Percentiles rank a stretch among this genome's conserved stretches.
Conservation (phyloP, 371 early-diverging fungal genomes). For the Choanephora cucurbitarum region DNA sequence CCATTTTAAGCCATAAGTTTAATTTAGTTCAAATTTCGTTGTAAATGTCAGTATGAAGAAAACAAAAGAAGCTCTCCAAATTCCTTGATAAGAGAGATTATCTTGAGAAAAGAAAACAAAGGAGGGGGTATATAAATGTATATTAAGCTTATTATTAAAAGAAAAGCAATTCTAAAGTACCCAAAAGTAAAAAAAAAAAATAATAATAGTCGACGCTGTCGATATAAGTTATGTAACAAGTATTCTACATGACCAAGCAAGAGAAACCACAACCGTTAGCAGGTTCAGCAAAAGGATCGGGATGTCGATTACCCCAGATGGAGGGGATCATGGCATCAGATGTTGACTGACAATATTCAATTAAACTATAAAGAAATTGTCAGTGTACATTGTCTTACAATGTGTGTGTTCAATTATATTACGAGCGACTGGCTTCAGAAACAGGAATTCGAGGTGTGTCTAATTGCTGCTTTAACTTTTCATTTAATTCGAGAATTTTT, state of each 20-base stretch:
- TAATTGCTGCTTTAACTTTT: slow-evolving; percentile 77
- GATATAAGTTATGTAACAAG: neutral
- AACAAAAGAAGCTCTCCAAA: too few relatives aligned
- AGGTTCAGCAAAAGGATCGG: slow-evolving; percentile 76
- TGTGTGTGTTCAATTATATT: too few relatives aligned
- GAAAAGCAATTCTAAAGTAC: neutral
- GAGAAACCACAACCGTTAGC: slow-evolving; percentile 47
- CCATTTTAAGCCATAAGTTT: too few relatives aligned
- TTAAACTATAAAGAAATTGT: slow-evolving; percentile 29
- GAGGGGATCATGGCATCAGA: slow-evolving; percentile 71
- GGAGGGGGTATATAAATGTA: neutral
- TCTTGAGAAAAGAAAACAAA: too few relatives aligned
- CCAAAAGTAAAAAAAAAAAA: neutral
- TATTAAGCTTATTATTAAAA: neutral
- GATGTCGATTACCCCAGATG: slow-evolving; percentile 77
- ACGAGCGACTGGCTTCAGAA: slow-evolving; percentile 66
- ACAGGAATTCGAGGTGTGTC: slow-evolving; percentile 80
- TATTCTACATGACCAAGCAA: slow-evolving; percentile 39
- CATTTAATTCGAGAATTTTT: slow-evolving; percentile 76
- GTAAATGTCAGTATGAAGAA: too few relatives aligned
- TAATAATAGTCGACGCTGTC: neutral
- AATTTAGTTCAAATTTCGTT: too few relatives aligned
- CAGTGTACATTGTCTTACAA: neutral
- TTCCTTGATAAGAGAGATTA: too few relatives aligned
- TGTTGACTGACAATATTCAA: slow-evolving; percentile 48